A percentile compares a stretch with the other conserved stretches of the same genome.
Evolutionary conservation across 352 stramenopile genomes (phyloP).

Genomic region (Phytophthora foliorum): DNA sequence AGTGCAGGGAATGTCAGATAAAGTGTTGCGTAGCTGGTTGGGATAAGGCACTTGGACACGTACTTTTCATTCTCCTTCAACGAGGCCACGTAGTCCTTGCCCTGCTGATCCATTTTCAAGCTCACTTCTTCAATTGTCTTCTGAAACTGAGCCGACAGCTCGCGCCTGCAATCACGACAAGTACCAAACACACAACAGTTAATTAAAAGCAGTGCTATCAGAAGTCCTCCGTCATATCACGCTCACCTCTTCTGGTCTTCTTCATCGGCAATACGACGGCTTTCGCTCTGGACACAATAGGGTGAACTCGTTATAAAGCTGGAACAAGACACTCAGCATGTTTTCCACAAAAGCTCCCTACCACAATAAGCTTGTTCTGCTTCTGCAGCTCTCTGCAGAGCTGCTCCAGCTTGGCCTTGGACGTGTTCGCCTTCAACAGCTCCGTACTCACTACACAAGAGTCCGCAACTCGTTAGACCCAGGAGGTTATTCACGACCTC

Average conservation of each 20-base stretch:
- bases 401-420: slow-evolving; percentile 85
- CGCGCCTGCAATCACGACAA: slow-evolving; percentile 47
- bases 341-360: slow-evolving; percentile 21
- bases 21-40: not conserved
- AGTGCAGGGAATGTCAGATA: slow-evolving; percentile 2
- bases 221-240: not conserved
- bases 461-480: not conserved
- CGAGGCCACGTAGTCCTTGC: slow-evolving; percentile 85
- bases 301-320: not conserved
- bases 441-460: slow-evolving; percentile 60
- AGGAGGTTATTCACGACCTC: too few species aligned
- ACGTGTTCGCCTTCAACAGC: slow-evolving; percentile 66
- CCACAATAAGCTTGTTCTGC: slow-evolving; percentile 90
- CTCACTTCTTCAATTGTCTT: slow-evolving; percentile 91
- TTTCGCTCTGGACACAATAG: slow-evolving; percentile 56
- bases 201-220: not conserved
- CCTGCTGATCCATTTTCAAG: slow-evolving; percentile 90
- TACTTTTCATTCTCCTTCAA: slow-evolving; percentile 89
- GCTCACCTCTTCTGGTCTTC: slow-evolving; percentile 83
- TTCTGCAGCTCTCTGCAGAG: slow-evolving; percentile 89
- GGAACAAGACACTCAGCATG: not conserved
- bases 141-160: slow-evolving; percentile 84
- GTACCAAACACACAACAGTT: not conserved
- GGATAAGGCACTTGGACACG: not conserved
- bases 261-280: slow-evolving; percentile 84